Percentiles rank a stretch among this genome's conserved stretches.
These are phyloP conservation scores for Quercus lobata DNA, from an alignment of 331 rosid species.

Conservation along the genomic window DNA sequence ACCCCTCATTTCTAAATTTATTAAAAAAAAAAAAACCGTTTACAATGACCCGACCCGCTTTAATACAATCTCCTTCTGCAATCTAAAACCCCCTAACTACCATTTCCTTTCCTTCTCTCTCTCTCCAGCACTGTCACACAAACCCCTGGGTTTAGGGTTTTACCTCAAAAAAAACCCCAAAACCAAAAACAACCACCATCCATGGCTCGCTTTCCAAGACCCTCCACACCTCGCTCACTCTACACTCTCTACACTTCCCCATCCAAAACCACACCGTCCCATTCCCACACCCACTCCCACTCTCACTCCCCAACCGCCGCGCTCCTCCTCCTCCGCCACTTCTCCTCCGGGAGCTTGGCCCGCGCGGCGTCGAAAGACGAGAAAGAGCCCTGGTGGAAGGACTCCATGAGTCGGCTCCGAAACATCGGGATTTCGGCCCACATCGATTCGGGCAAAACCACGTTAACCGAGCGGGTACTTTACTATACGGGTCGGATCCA, in stretches of 20 bases:
- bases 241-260: slow-evolving; percentile 28
- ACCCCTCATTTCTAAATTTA: no score
- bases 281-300: slow-evolving; percentile 25
- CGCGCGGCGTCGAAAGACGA: slow-evolving; percentile 49
- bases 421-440: slow-evolving; percentile 99
- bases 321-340: slow-evolving; percentile 51
- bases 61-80: no score
- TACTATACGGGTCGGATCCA: slow-evolving; percentile 90
- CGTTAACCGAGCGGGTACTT: slow-evolving; percentile 83
- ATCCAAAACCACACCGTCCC: slow-evolving; percentile 18
- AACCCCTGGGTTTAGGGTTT: slow-evolving; percentile 59
- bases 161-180: slow-evolving; percentile 21
- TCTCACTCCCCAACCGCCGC: slow-evolving; percentile 37
- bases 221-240: slow-evolving; percentile 59
- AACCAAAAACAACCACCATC: neutral
- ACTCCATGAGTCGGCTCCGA: slow-evolving; percentile 68
- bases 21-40: no score
- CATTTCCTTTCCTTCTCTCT: no score
- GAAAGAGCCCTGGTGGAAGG: slow-evolving; percentile 91
- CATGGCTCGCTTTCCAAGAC: slow-evolving; percentile 65
- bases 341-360: slow-evolving; percentile 60
- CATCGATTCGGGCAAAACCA: slow-evolving; percentile 96
- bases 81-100: no score
- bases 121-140: neutral
- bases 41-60: no score